Base-by-base conservation (phyloP, 352 stramenopile genomes). In the Pythium insidiosum region DNA sequence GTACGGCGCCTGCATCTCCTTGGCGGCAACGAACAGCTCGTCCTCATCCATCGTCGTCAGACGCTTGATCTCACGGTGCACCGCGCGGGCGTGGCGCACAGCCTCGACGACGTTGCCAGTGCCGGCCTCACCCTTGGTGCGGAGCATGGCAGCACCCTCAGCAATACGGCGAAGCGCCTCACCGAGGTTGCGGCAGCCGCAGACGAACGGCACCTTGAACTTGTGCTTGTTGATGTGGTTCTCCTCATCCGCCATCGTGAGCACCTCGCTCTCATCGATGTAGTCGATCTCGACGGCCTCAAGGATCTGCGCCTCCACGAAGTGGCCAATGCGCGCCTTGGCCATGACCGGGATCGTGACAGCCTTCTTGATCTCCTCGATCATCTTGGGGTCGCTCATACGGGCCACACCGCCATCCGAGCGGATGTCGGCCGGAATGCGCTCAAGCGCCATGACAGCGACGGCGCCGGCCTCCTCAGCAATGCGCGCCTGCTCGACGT, bases 291-390 rank as follows among this genome's bases (percentile, higher is more conserved):
- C 95, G 43, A 95, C 85, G 6, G 95, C 88, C 63, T 99, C 90
- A 10, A 99, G 73, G 56, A 99, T 98, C 66, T 99, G 95, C 0
- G 96, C 92, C 68, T 99, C 96, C 10, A 99, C 95, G 59, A 98
- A 99, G 73, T 99, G 96, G 50, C 95, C 95, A 53, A 99, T 99
- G 49, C 96, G 89, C 21, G 84, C 90, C 78, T 99, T 99, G 36
- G 96, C 96, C 96, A 99, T 99, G 28, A 99, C 96, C 12, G 96
- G 96, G 56, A 99, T 99, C 24, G 92, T 98, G 26, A 99, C 96
- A 10, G 94, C 95, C 53, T 97, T 97, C 73, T 99, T 98, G 69
- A 99, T 99, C 58, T 94, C 90, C 30, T 94, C 75, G 56, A 99
- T 98, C 82, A 99, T 97, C 49, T 93, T 56, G 12, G 96, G 96